Evolutionary conservation across 345 rosid species (phyloP).

Genomic region (Eutrema heterophyllum): DNA sequence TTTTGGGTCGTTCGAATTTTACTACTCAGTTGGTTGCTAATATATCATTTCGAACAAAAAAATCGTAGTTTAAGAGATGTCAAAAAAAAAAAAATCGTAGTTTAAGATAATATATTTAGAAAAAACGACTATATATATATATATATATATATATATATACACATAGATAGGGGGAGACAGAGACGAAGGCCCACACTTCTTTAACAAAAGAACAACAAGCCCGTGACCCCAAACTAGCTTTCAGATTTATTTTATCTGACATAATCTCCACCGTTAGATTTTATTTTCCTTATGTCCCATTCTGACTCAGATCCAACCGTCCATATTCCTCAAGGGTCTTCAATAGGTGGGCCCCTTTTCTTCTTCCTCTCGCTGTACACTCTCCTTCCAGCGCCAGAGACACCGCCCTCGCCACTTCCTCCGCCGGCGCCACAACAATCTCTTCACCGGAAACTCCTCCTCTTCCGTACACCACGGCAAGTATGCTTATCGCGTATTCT

Average conservation of each 20-base stretch:
- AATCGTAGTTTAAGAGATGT: not conserved
- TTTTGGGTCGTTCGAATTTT: not conserved
- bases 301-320: slow-evolving; percentile 46
- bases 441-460: slow-evolving; percentile 16
- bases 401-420: slow-evolving; percentile 88
- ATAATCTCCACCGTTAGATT: slow-evolving; percentile 33
- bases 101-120: not conserved
- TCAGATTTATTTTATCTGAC: slow-evolving; percentile 36
- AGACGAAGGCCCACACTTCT: slow-evolving; percentile 33
- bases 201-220: slow-evolving; percentile 35
- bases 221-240: slow-evolving; percentile 36
- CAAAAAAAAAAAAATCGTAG: not conserved
- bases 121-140: not conserved
- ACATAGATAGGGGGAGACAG: slow-evolving; percentile 17
- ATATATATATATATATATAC: not conserved
- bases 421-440: slow-evolving; percentile 56
- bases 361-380: slow-evolving; percentile 65
- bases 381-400: slow-evolving; percentile 69
- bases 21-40: not conserved
- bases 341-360: slow-evolving; percentile 81
- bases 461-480: slow-evolving; percentile 52
- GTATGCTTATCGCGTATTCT: slow-evolving; percentile 79
- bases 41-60: not conserved
- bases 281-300: slow-evolving; percentile 36
- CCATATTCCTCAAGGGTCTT: slow-evolving; percentile 62